These are phyloP conservation scores for Epichloe baconii DNA, from an alignment of 2,329 filamentous ascomycete species.

Conservation along the genomic window DNA sequence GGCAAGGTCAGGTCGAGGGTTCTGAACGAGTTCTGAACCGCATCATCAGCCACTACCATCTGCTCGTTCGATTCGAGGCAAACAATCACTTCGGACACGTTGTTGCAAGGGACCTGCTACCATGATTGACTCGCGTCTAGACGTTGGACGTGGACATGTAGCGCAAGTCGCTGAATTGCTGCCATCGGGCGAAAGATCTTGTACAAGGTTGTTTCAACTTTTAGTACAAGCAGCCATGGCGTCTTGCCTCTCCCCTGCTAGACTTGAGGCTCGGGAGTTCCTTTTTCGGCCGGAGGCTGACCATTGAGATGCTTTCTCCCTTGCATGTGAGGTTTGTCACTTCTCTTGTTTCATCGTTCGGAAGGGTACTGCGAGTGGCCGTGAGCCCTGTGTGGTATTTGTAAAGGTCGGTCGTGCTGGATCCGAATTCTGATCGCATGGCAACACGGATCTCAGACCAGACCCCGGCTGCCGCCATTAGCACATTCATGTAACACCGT, in stretches of 20 bases:
- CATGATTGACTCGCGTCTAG: background rate
- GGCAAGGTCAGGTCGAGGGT: too few species aligned
- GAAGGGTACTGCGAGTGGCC: too few species aligned
- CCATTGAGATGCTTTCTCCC: conserved; percentile 3
- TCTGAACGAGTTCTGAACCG: too few species aligned
- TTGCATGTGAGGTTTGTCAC: background rate
- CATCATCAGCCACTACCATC: background rate
- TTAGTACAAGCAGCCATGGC: background rate
- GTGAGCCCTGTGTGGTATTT: too few species aligned
- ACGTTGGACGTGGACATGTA: background rate
- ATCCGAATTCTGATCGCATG: too few species aligned
- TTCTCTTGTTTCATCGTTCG: background rate
- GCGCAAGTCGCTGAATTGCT: background rate
- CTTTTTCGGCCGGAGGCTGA: conserved; percentile 1
- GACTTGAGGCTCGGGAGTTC: background rate
- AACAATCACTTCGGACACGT: background rate
- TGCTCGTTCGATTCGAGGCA: background rate
- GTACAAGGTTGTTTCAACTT: background rate
- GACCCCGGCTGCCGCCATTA: too few species aligned
- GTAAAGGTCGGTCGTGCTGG: too few species aligned
- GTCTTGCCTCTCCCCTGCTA: background rate
- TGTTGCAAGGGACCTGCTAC: background rate
- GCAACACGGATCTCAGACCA: too few species aligned
- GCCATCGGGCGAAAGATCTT: background rate
- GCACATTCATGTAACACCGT: too few species aligned